phyloP scores from a whole-genome alignment of 73 alveolate genomes.

The Durusdinium trenchii region DNA sequence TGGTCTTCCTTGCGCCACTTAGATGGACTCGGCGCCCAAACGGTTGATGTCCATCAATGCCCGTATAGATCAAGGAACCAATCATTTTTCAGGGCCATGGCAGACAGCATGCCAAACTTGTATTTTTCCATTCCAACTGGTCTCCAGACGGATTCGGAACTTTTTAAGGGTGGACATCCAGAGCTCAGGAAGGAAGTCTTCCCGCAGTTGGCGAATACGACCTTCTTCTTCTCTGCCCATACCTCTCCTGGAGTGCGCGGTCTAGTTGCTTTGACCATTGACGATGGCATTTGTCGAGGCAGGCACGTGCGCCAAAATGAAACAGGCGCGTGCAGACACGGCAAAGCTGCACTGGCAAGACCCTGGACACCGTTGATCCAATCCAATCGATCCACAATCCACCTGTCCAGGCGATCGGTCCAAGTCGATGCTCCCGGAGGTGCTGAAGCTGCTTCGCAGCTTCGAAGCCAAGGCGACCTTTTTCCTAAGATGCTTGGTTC shows the following conservation, averaged over 20 bases:
- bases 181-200: slow-evolving; percentile 45
- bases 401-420: neutral
- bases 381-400: neutral
- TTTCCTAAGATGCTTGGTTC: slow-evolving; percentile 38
- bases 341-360: neutral
- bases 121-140: too few species aligned
- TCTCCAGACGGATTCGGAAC: too few species aligned
- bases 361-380: neutral
- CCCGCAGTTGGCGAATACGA: slow-evolving; percentile 66
- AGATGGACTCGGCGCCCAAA: too few species aligned
- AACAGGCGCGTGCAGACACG: neutral
- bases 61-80: too few species aligned
- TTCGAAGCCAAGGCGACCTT: slow-evolving; percentile 57
- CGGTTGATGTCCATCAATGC: too few species aligned
- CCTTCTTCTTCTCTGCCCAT: slow-evolving; percentile 46
- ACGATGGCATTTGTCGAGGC: slow-evolving; percentile 93
- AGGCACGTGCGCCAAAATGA: neutral
- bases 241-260: slow-evolving; percentile 40
- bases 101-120: too few species aligned
- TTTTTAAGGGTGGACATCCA: too few species aligned
- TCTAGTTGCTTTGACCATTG: slow-evolving; percentile 64
- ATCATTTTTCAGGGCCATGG: too few species aligned
- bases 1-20: neutral
- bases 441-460: slow-evolving; percentile 36
- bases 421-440: slow-evolving; percentile 46